Base-by-base conservation (phyloP, 176 grass and related monocot genomes). In the Paspalum vaginatum region DNA sequence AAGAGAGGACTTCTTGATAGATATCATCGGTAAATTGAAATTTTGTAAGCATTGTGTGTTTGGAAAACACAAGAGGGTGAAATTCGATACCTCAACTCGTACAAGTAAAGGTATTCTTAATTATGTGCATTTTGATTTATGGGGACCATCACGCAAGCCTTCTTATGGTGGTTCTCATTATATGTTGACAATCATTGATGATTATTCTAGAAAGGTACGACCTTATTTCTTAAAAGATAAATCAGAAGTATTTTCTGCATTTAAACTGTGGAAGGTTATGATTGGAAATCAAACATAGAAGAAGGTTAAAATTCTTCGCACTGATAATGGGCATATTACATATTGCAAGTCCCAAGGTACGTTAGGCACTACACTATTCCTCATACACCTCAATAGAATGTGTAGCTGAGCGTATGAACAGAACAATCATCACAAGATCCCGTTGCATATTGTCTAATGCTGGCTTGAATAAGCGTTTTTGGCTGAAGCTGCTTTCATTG, bases 371-470 rank as follows among this genome's bases (percentile, higher is more conserved):
- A 61, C 4, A 61, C 59, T 6, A 32, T 61, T 32, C 25, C 59
- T 26, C 14, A 61, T 1, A 61, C 24, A 14, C 59, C 59, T 4
- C 11, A 61, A 32, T 25, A 32, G 12, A 45, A 69, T 24, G 42
- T 69, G 66, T 69, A 21, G n/a, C 66, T 12, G n/a, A 69, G 20
- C 5, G 11, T 25, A 69, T 69, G 66, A 69, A 48, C 43, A 48
- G 43, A 25, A 68, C 65, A 5, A 69, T 69, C 43, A 69, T 62
- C 25, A 32, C 25, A 5, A 61, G 22, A 13, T 24, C 26, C 1
- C 6, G 26, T 62, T 62, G 60, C 26, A 62, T 62, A 25, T 32
- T 62, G 26, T 37, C 60, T 32, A 62, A 62, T 62, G 26, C 60
- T 15, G 6, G 60, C 0, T 16, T 62, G 60, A 6, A 32, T 32